Conservation (phyloP, 768 basidiomycete species). For the Sporobolomyces roseus region DNA sequence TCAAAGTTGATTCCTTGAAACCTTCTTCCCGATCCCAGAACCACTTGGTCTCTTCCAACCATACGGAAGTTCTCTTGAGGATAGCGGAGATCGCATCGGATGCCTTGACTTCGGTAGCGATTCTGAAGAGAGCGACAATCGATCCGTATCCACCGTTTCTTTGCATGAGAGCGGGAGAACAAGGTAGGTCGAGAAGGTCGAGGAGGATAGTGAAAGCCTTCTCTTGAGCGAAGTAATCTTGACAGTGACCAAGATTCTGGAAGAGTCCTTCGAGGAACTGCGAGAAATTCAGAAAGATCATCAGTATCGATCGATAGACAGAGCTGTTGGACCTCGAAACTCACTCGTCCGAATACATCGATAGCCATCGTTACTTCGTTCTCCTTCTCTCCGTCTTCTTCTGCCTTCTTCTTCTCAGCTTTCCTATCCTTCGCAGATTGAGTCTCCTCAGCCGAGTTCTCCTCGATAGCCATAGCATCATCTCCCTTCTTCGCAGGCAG, state of each 20-base stretch:
- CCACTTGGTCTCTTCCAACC: constrained; percentile 63
- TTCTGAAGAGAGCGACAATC: constrained; percentile 79
- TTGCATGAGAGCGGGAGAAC: constrained; percentile 82
- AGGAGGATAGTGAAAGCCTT: constrained; percentile 62
- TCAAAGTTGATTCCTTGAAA: constrained; percentile 25
- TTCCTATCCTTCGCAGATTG: constrained; percentile 36
- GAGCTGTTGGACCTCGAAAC: too few species aligned
- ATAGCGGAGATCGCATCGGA: constrained; percentile 69
- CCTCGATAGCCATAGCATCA: constrained; percentile 1
- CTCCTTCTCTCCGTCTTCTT: constrained; percentile 33
- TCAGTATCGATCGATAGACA: too few species aligned
- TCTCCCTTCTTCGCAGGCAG: constrained; percentile 9
- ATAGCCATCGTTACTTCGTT: constrained; percentile 43
- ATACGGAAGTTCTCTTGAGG: constrained; percentile 64
- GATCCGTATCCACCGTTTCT: constrained; percentile 80
- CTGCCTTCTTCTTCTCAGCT: constrained; percentile 35
- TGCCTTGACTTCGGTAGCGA: constrained; percentile 81
- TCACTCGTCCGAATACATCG: constrained; percentile 49
- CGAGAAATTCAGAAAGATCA: not conserved
- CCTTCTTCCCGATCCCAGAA: constrained; percentile 59
- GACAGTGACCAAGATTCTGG: constrained; percentile 82
- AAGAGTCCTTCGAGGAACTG: constrained; percentile 93
- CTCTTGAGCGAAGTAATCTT: constrained; percentile 78
- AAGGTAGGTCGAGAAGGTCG: constrained; percentile 73
- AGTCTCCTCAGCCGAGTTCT: constrained; percentile 8